Conservation (phyloP, 177 flowering plant genomes). For the Vitis hybrid region DNA sequence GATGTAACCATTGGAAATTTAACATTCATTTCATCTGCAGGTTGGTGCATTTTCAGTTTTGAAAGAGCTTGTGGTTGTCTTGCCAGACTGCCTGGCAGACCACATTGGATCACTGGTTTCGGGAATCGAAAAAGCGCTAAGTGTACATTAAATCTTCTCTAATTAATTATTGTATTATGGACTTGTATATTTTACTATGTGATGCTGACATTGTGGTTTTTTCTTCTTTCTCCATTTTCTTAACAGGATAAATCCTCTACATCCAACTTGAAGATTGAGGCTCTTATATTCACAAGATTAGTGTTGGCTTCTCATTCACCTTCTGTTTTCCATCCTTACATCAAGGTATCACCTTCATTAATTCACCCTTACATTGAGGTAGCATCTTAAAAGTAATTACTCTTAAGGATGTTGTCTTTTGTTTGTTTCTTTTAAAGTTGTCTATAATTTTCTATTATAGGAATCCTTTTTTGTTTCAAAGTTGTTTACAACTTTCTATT, state of each 20-base stretch:
- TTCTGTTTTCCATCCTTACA: conserved; percentile 83
- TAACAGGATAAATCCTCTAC: conserved; percentile 86
- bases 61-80: conserved; percentile 92
- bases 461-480: no score
- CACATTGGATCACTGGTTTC: conserved; percentile 91
- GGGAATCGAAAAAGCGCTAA: conserved; percentile 92
- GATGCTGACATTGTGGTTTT: conserved; percentile 3
- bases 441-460: no score
- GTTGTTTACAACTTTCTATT: no score
- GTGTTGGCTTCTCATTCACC: conserved; percentile 96
- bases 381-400: no score
- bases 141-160: conserved; percentile 44
- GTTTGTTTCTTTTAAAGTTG: no score
- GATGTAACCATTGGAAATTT: not conserved
- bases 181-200: not conserved
- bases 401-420: no score
- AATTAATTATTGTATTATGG: not conserved
- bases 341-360: conserved; percentile 50
- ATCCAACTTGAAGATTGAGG: conserved; percentile 94
- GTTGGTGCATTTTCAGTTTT: conserved; percentile 96
- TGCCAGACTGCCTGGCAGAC: conserved; percentile 95
- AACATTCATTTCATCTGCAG: conserved; percentile 36
- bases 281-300: conserved; percentile 87
- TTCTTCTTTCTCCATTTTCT: not conserved
- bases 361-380: no score